Conservation (phyloP, 257 asterid genomes). For the Petunia axillaris region DNA sequence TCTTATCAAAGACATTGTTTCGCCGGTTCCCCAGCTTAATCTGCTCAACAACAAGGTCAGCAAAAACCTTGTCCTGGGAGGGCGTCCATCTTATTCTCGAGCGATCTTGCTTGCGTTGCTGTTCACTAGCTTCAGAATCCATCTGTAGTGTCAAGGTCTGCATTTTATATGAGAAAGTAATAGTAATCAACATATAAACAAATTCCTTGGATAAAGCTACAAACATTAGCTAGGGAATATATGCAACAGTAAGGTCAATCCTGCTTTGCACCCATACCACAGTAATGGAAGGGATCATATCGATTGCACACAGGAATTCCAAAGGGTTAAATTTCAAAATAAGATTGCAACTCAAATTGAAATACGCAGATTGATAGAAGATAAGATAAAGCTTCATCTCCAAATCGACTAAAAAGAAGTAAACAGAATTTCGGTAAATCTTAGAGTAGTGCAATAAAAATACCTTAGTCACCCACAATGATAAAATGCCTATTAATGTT, state of each 20-base stretch:
- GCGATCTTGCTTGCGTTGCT: slow-evolving; percentile 83
- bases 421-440: neutral
- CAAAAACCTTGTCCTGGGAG: slow-evolving; percentile 75
- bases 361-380: neutral
- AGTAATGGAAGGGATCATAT: slow-evolving; percentile 9
- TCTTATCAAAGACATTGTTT: slow-evolving; percentile 88
- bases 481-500: too few species aligned
- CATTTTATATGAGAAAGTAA: slow-evolving; percentile 1
- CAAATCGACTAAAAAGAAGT: neutral
- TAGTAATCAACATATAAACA: neutral
- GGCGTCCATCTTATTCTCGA: slow-evolving; percentile 94
- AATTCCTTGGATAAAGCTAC: slow-evolving; percentile 3
- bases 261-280: neutral
- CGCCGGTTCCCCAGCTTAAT: slow-evolving; percentile 78
- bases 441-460: neutral
- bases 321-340: neutral
- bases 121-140: slow-evolving; percentile 70
- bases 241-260: neutral
- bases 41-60: slow-evolving; percentile 84
- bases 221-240: neutral
- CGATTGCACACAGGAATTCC: neutral
- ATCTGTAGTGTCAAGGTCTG: slow-evolving; percentile 46
- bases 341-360: neutral
- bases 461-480: neutral
- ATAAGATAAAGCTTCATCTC: neutral